Conservation (phyloP, 2,329 filamentous ascomycete species). For the Fusarium compactum region DNA sequence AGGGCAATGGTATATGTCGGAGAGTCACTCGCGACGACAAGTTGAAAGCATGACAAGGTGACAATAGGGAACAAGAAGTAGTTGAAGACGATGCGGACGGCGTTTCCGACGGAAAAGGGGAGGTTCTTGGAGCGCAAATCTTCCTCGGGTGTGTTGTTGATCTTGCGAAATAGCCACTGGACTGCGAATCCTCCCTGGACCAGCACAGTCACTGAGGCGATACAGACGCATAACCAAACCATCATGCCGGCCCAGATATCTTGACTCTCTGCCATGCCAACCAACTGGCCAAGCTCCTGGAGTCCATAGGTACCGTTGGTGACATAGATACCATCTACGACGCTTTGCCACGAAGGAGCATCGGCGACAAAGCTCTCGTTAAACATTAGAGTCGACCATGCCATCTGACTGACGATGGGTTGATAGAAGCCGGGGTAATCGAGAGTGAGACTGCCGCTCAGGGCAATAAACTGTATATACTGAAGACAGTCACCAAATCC, state of each 20-base stretch:
- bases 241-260: conserved; percentile 97
- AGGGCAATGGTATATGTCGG: conserved; percentile 78
- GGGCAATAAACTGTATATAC: conserved; percentile 91
- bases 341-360: conserved; percentile 71
- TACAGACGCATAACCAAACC: conserved; percentile 85
- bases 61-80: conserved; percentile 91
- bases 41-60: conserved; percentile 88
- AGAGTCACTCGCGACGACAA: conserved; percentile 79
- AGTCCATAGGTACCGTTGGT: conserved; percentile 84
- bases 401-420: conserved; percentile 85
- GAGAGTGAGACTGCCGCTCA: conserved; percentile 88
- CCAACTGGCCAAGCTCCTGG: conserved; percentile 80
- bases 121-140: conserved; percentile 92
- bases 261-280: conserved; percentile 79
- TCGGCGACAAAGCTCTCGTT: conserved; percentile 87
- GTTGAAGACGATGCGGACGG: conserved; percentile 89
- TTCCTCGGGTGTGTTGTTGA: conserved; percentile 81
- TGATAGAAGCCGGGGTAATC: conserved; percentile 96
- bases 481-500: conserved; percentile 97
- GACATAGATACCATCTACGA: conserved; percentile 89
- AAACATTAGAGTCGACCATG: conserved; percentile 93
- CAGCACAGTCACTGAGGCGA: conserved; percentile 74
- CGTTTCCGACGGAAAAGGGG: conserved; percentile 83
- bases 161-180: conserved; percentile 80
- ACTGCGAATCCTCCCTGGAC: conserved; percentile 81